These are phyloP conservation scores for Vitis hybrid DNA, from an alignment of 177 flowering plant species.

Conservation along the genomic window DNA sequence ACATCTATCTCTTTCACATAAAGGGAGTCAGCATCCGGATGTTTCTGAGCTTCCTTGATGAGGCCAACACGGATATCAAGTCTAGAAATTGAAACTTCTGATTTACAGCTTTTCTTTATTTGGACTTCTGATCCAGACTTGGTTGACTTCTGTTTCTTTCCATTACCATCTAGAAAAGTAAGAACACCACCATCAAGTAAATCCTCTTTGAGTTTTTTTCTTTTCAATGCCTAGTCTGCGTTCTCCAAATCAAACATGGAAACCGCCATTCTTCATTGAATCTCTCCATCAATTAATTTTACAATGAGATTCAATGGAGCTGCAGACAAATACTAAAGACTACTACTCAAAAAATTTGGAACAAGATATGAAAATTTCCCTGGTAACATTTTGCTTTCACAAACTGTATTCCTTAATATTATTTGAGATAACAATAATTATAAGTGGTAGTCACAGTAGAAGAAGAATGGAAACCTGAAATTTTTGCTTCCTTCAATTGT, in stretches of 20 bases:
- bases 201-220: neutral
- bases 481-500: slow-evolving; percentile 50
- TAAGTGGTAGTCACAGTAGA: neutral
- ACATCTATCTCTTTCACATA: slow-evolving; percentile 95
- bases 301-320: no score
- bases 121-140: slow-evolving; percentile 42
- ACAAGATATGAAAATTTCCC: no score
- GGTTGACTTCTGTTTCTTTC: slow-evolving; percentile 43
- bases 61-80: slow-evolving; percentile 95
- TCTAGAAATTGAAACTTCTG: slow-evolving; percentile 66
- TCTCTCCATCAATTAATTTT: no score
- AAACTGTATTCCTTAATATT: neutral
- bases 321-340: no score
- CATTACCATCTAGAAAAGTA: slow-evolving; percentile 33
- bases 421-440: neutral
- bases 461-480: slow-evolving; percentile 27
- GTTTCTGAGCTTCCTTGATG: slow-evolving; percentile 74
- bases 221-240: neutral
- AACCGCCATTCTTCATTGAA: no score
- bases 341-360: no score
- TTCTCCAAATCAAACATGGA: neutral
- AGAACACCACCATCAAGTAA: neutral
- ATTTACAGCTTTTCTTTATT: slow-evolving; percentile 46
- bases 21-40: slow-evolving; percentile 93
- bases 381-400: neutral